Evolutionary conservation across 2,329 filamentous ascomycete genomes (phyloP).

Genomic region (Cordyceps cateniannulata): DNA sequence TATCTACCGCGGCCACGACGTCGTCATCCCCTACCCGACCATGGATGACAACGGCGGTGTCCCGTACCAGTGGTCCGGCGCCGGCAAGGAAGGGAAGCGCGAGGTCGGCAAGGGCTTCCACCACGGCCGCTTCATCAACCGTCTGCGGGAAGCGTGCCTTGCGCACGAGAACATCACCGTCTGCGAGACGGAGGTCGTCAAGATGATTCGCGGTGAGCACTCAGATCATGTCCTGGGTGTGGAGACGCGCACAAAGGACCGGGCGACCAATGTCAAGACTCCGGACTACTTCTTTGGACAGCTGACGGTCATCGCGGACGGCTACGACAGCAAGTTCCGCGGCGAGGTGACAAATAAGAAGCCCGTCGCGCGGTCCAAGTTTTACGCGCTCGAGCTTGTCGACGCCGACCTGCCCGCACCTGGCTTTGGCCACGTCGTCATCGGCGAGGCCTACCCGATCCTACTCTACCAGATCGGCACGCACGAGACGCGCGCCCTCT

Average conservation of each 20-base stretch:
- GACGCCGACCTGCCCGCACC: constrained; percentile 73
- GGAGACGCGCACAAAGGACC: constrained; percentile 59
- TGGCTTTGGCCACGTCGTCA: constrained; percentile 79
- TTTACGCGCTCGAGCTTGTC: constrained; percentile 88
- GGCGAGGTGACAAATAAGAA: constrained; percentile 64
- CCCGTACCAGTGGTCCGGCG: constrained; percentile 28
- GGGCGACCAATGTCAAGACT: constrained; percentile 47
- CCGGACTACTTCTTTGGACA: constrained; percentile 79
- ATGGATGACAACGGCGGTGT: constrained; percentile 43
- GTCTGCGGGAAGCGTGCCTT: constrained; percentile 69
- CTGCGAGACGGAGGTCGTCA: constrained; percentile 80
- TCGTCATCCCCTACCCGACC: constrained; percentile 72
- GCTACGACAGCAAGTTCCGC: constrained; percentile 87
- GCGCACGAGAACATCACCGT: constrained; percentile 78
- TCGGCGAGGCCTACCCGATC: constrained; percentile 69
- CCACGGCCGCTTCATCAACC: constrained; percentile 86
- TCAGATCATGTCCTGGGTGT: constrained; percentile 76
- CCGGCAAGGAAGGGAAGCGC: constrained; percentile 32
- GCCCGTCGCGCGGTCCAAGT: constrained; percentile 74
- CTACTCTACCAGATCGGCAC: constrained; percentile 96
- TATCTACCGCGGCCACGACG: constrained; percentile 68
- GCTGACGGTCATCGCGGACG: constrained; percentile 84
- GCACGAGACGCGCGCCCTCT: constrained; percentile 82
- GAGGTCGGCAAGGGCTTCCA: constrained; percentile 77
- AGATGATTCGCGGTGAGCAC: constrained; percentile 63